Conservation (phyloP, 78 protist species). For the Isochrysis galbana region DNA sequence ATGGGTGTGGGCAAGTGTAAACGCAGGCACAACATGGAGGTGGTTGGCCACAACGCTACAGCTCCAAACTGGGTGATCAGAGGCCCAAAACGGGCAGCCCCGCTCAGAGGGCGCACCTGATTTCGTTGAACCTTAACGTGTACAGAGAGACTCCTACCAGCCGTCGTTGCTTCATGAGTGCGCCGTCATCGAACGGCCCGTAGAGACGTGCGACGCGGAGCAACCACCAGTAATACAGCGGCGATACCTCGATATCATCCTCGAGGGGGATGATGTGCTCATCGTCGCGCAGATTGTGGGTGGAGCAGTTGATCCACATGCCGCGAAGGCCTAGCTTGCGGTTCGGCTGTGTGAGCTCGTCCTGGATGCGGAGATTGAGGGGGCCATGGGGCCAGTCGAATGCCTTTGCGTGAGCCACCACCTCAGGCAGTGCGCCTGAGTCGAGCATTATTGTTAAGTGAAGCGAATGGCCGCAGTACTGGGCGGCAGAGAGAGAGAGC, state of each 20-base stretch:
- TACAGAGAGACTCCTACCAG: constrained; percentile 26
- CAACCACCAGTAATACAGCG: constrained; percentile 39
- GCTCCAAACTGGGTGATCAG: too few relatives aligned
- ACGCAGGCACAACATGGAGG: too few relatives aligned
- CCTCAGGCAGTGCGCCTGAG: not conserved
- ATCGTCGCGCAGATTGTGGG: not conserved
- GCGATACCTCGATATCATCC: constrained; percentile 52
- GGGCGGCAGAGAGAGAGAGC: not conserved
- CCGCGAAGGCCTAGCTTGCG: constrained; percentile 1
- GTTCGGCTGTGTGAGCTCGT: not conserved
- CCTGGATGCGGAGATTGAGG: not conserved
- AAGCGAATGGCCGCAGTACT: not conserved
- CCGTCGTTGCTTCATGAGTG: not conserved
- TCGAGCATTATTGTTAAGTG: not conserved
- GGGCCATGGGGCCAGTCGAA: constrained; percentile 45
- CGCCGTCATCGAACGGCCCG: not conserved
- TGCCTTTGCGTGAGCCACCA: not conserved
- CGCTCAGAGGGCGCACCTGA: too few relatives aligned
- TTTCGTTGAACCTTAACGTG: constrained; percentile 14
- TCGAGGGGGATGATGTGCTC: constrained; percentile 29
- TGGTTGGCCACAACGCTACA: too few relatives aligned
- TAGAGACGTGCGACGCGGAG: not conserved
- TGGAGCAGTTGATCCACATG: not conserved
- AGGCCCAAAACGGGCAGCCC: too few relatives aligned
- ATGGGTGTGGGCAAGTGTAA: too few relatives aligned